Evolutionary conservation across 345 rosid genomes (phyloP).

Genomic region (Punica granatum): DNA sequence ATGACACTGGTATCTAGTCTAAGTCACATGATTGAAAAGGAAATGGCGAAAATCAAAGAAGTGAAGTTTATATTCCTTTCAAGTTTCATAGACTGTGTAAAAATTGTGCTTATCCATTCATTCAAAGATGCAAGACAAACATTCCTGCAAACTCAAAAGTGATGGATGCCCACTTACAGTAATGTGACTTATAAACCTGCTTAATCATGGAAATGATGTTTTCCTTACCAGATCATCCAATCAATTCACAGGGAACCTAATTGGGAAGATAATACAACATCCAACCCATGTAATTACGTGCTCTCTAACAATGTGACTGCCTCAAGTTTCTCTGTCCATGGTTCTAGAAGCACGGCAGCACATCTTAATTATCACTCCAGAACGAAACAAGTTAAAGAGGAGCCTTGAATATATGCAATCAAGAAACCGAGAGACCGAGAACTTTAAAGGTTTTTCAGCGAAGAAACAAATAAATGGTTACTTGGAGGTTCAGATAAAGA

Average conservation of each 20-base stretch:
- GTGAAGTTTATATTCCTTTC: background rate
- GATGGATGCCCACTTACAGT: background rate
- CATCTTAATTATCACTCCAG: background rate
- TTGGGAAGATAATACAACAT: background rate
- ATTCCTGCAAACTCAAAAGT: background rate
- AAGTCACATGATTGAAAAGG: background rate
- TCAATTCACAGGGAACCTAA: background rate
- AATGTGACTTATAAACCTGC: background rate
- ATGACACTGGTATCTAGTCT: background rate
- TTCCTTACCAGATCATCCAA: background rate
- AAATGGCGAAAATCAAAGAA: background rate
- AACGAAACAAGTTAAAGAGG: background rate
- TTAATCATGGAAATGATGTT: background rate
- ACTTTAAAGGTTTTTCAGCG: background rate
- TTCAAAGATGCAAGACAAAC: background rate
- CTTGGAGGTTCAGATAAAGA: background rate
- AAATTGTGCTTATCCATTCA: background rate
- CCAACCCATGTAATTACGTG: background rate
- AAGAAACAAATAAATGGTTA: background rate
- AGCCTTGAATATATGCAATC: background rate
- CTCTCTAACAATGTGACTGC: background rate
- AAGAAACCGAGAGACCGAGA: background rate
- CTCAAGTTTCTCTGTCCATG: background rate
- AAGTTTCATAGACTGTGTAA: background rate
- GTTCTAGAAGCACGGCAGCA: background rate